These are phyloP conservation scores for Batkoa obscura DNA, from an alignment of 371 early-diverging fungal genomes.

Conservation along the genomic window DNA sequence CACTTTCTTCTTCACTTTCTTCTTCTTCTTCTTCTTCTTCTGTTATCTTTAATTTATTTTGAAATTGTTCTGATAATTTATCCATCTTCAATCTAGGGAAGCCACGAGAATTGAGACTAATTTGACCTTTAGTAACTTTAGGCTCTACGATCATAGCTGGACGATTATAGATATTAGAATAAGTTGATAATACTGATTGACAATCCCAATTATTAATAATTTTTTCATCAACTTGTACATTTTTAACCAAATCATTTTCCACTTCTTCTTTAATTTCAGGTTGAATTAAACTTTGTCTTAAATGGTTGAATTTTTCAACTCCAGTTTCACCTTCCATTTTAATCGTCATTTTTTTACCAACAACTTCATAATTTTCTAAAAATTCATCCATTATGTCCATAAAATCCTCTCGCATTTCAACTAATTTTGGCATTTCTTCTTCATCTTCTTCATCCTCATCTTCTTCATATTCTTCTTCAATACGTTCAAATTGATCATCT, in stretches of 20 bases:
- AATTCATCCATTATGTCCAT: constrained; percentile 74
- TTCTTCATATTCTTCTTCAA: constrained; percentile 52
- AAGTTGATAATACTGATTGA: constrained; percentile 58
- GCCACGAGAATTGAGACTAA: constrained; percentile 35
- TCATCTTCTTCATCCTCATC: constrained; percentile 38
- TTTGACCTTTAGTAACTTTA: constrained; percentile 23
- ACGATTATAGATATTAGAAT: constrained; percentile 68
- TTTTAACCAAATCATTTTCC: constrained; percentile 11
- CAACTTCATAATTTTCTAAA: constrained; percentile 62
- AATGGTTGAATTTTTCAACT: constrained; percentile 39
- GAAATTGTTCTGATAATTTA: constrained; percentile 8
- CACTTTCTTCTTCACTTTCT: constrained; percentile 21
- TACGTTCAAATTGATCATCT: constrained; percentile 83
- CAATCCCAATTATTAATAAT: constrained; percentile 40
- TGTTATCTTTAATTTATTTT: too few relatives aligned
- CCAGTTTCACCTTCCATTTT: constrained; percentile 38
- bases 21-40: constrained; percentile 24
- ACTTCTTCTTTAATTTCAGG: constrained; percentile 6
- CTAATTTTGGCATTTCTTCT: constrained; percentile 17
- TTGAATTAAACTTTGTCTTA: constrained; percentile 37
- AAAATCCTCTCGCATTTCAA: constrained; percentile 34
- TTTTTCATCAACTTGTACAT: too few relatives aligned
- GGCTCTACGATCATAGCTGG: constrained; percentile 41
- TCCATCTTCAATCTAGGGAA: constrained; percentile 29
- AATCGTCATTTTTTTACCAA: constrained; percentile 45